A percentile compares a stretch with the other conserved stretches of the same genome.
These are phyloP conservation scores for Fusarium bulbicola DNA, from an alignment of 2,329 filamentous ascomycete species.

Conservation along the genomic window DNA sequence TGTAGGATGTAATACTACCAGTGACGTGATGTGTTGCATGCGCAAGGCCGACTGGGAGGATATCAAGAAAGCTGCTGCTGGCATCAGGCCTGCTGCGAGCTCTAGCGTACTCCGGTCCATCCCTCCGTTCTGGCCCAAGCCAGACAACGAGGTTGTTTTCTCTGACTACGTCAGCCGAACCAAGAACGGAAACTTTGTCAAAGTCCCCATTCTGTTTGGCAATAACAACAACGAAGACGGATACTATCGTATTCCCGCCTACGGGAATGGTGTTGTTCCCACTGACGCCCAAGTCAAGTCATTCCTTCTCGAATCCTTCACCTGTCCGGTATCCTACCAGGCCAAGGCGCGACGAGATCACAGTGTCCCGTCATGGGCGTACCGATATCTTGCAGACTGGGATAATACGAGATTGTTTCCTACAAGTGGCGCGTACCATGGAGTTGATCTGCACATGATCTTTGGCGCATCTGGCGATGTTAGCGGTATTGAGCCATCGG, in stretches of 20 bases:
- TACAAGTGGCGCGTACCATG: constrained; percentile 59
- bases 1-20: constrained; percentile 49
- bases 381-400: constrained; percentile 61
- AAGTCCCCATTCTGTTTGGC: constrained; percentile 53
- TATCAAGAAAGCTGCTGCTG: constrained; percentile 49
- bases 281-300: constrained; percentile 49
- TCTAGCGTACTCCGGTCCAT: constrained; percentile 49
- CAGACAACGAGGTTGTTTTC: constrained; percentile 54
- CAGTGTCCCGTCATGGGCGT: constrained; percentile 54
- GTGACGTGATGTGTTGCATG: constrained; percentile 50
- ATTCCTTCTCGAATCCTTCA: constrained; percentile 57
- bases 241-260: constrained; percentile 57
- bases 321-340: constrained; percentile 55
- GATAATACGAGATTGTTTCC: constrained; percentile 56
- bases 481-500: constrained; percentile 48
- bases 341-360: constrained; percentile 47
- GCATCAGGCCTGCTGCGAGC: constrained; percentile 46
- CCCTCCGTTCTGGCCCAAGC: constrained; percentile 53
- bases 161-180: constrained; percentile 50
- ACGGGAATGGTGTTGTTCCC: constrained; percentile 49
- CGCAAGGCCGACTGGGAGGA: constrained; percentile 47
- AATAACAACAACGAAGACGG: constrained; percentile 58
- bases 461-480: constrained; percentile 53
- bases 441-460: constrained; percentile 57
- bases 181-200: constrained; percentile 48